Base-by-base conservation (phyloP, 495 filamentous ascomycete genomes). In the Penicillium manginii region DNA sequence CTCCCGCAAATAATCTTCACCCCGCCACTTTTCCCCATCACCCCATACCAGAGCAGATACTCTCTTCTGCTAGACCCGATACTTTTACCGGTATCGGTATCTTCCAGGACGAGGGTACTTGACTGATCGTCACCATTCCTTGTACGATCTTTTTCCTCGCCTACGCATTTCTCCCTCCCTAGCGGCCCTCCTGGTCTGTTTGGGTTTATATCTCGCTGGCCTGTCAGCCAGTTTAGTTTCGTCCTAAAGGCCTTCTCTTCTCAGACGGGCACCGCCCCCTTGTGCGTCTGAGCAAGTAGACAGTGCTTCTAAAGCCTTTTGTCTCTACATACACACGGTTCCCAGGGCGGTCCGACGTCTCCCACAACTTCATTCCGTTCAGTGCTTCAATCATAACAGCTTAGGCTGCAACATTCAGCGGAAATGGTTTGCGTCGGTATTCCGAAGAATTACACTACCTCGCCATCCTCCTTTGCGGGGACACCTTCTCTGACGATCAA, bases 401-500 rank as follows among this genome's bases (percentile, higher is more conserved):
- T 49, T 54, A 50, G 63, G 58, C 60, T 62, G 58, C 52, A 61
- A 49, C 55, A 65, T 69, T 60, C 54, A 59, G 78, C 76, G 79
- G 86, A 88, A 73, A 97, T 96, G 92, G 86, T 91, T 80, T 88
- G 84, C 79, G 81, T 84, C 77, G 84, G 84, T 61, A 91, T 93
- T 61, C 90, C 91, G 70, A 82, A 82, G 74, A 77, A 91, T 72
- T 90, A 92, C 71, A 90, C 90, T 59, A 80, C 86, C 61, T 93
- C 91, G 71, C 90, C 91, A 66, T 91, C 88, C 50, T 88, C 84
- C 43, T 78, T 86, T 60, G 82, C 83, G 67, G 91, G 86, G 58
- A 93, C 91, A 39, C 92, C 91, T 47, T 86, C 91, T 70, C 75
- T 96, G 78, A 96, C 91, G 48, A 98, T 99, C 84, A 98, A 98